Evolutionary conservation across 2,329 filamentous ascomycete genomes (phyloP).

Genomic region (Arachnopeziza araneosa): DNA sequence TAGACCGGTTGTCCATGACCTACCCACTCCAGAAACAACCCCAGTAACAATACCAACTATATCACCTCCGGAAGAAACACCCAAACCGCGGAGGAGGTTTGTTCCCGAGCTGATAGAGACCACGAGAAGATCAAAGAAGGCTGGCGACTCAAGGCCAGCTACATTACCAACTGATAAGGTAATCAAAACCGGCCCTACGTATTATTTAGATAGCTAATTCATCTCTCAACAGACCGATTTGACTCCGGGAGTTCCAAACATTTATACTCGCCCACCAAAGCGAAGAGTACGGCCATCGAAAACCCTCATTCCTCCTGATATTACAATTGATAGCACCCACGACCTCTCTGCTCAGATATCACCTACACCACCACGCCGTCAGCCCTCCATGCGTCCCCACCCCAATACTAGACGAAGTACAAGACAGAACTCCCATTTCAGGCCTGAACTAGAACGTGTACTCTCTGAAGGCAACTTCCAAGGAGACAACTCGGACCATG

Average conservation of each 20-base stretch:
- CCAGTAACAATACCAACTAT: conserved; percentile 42
- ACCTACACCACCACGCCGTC: conserved; percentile 34
- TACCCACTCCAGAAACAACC: conserved; percentile 52
- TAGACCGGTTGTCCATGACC: conserved; percentile 30
- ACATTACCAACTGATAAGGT: conserved; percentile 64
- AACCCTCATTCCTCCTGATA: conserved; percentile 44
- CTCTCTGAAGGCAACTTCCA: conserved; percentile 34
- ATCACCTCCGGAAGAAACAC: conserved; percentile 27
- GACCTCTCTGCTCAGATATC: conserved; percentile 27
- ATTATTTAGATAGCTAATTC: conserved; percentile 5
- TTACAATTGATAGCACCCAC: conserved; percentile 34
- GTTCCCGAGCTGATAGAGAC: conserved; percentile 79
- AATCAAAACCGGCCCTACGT: conserved; percentile 44
- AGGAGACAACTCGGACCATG: conserved; percentile 41
- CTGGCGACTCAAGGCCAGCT: conserved; percentile 57
- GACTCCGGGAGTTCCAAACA: conserved; percentile 28
- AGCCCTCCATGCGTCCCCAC: conserved; percentile 37
- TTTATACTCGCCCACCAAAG: conserved; percentile 26
- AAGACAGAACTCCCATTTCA: conserved; percentile 34
- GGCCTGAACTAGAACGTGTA: conserved; percentile 35
- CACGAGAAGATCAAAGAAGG: conserved; percentile 63
- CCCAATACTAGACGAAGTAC: conserved; percentile 37
- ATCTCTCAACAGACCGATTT: conserved; percentile 23
- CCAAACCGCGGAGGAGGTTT: conserved; percentile 47
- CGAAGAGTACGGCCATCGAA: conserved; percentile 20